Evolutionary conservation across 306 rosid species (phyloP).

Genomic region (Fragaria ananassa): DNA sequence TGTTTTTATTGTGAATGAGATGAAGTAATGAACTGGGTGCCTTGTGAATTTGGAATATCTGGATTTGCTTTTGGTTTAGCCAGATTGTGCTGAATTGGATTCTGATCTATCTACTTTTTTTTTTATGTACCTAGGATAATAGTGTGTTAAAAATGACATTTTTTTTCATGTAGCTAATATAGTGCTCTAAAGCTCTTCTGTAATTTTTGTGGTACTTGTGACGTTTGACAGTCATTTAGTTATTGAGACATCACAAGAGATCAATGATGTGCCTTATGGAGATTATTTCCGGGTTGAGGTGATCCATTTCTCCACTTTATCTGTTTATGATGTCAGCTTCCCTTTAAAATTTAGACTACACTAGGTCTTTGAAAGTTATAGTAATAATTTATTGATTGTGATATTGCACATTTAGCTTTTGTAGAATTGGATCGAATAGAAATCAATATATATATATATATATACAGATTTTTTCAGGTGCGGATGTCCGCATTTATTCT

Average conservation of each 20-base stretch:
- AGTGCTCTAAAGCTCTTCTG: background rate
- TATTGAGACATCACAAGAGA: slow-evolving; percentile 84
- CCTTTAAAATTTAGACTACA: background rate
- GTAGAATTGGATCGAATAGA: background rate
- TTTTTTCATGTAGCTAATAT: background rate
- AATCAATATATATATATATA: background rate
- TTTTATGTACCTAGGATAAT: background rate
- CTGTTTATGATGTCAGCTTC: background rate
- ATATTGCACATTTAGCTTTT: background rate
- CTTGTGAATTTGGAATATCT: background rate
- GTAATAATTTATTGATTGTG: background rate
- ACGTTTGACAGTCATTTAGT: slow-evolving; percentile 72
- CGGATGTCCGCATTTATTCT: too few species aligned
- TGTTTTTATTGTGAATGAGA: slow-evolving; percentile 4
- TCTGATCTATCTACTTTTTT: background rate
- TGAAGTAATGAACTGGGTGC: background rate
- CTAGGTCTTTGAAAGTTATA: background rate
- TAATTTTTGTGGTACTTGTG: slow-evolving; percentile 28
- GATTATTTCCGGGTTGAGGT: slow-evolving; percentile 96
- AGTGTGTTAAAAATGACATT: background rate
- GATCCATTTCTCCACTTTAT: slow-evolving; percentile 10
- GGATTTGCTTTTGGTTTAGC: slow-evolving; percentile 1
- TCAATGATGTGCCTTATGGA: slow-evolving; percentile 80
- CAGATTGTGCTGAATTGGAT: background rate
- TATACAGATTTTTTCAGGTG: too few species aligned